A percentile compares a stretch with the other conserved stretches of the same genome.
phyloP scores from a whole-genome alignment of 2,329 filamentous ascomycete species.

The Verticillium albo-atrum region DNA sequence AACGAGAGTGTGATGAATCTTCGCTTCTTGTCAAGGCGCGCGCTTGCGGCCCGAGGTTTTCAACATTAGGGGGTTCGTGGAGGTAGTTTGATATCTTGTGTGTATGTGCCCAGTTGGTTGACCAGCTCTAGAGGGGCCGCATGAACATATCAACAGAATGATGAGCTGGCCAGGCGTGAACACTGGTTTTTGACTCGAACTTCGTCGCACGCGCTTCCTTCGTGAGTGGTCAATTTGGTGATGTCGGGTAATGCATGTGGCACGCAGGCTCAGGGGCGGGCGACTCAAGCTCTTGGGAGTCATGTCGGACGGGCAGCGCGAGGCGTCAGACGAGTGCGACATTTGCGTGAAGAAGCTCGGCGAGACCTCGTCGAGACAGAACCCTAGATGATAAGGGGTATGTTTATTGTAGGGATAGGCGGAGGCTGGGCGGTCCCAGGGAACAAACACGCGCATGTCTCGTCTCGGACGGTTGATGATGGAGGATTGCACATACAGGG shows the following conservation, averaged over 20 bases:
- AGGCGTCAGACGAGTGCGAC: background rate
- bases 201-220: background rate
- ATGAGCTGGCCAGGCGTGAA: background rate
- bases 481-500: background rate
- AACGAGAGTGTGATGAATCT: background rate
- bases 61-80: background rate
- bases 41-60: background rate
- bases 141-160: background rate
- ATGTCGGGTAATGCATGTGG: background rate
- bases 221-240: background rate
- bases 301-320: background rate
- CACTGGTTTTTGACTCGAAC: background rate
- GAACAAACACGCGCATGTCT: background rate
- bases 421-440: background rate
- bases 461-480: background rate
- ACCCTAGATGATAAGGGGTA: background rate
- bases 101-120: background rate
- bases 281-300: background rate
- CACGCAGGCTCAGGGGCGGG: background rate
- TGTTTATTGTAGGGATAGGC: background rate
- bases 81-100: background rate
- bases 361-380: background rate
- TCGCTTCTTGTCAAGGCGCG: slow-evolving; percentile 2
- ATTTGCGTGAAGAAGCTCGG: background rate
- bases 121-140: background rate